Evolutionary conservation across 148 eudicot genomes (phyloP), one percentile per base, ranked within the genome.

Genomic region (Chenopodium suecicum): DNA sequence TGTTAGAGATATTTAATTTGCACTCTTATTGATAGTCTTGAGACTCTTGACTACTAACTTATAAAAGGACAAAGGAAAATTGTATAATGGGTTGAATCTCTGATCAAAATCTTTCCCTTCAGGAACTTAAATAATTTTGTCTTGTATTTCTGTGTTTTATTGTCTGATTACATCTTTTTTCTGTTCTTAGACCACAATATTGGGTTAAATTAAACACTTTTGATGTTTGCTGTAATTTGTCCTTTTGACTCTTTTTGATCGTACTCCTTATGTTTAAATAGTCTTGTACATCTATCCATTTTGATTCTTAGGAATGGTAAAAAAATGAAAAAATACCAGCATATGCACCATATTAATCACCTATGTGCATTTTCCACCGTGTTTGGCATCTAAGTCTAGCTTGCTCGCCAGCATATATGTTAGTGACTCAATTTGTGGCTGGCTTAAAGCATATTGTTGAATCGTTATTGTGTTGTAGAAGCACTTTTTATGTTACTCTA

Each of bases 71-170:
- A 68, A 68, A 7, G 74, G 64, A 25, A 27, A 78, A 67, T 56
- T 31, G 64, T 7, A 58, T 48, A 76, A 29, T 73, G 73, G 27
- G 64, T 70, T 73, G 74, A n/a, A 80, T 73, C 72, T 63, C 78
- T 31, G 60, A 56, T 12, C 63, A 20, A 46, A 27, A 56, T 65
- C 82, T 70, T 60, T 58, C 78, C 52, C n/a, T 56, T 44, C 50
- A 63, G n/a, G 52, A 56, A 50, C 31, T 70, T 72, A 72, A 60
- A 73, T 27, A 64, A 80, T 80, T 56, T 16, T 56, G 44, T 25
- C 70, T 66, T 66, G 9, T 22, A n/a, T 12, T 69, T 67, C 34
- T 17, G 25, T 14, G 23, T 29, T 27, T 69, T 47, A 67, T 41
- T 46, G 62, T 60, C 58, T 60, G 29, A 74, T 71, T 41, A 60